Conservation (phyloP, 768 basidiomycete species). For the Suillus occidentalis region DNA sequence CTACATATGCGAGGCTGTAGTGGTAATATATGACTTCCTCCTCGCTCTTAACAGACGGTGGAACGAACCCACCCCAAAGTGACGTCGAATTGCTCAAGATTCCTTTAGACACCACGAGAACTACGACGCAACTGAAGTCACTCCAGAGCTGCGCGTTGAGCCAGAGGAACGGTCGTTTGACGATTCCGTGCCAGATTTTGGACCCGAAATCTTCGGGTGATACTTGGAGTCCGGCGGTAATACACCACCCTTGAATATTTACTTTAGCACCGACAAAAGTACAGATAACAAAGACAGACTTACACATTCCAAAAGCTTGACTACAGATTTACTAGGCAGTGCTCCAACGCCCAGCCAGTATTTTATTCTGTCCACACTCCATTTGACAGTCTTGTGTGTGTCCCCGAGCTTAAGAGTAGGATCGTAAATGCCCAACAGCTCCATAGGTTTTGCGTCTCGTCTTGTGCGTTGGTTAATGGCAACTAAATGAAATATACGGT, state of each 20-base stretch:
- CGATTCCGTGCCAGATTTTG: constrained; percentile 8
- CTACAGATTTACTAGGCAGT: constrained; percentile 73
- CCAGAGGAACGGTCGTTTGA: neutral
- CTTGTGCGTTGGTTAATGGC: constrained; percentile 71
- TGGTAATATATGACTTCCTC: neutral
- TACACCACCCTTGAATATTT: constrained; percentile 53
- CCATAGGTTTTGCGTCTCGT: constrained; percentile 84
- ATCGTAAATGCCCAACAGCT: constrained; percentile 83
- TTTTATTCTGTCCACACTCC: constrained; percentile 88
- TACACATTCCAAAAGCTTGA: constrained; percentile 77
- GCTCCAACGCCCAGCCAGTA: constrained; percentile 91
- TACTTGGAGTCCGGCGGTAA: constrained; percentile 58
- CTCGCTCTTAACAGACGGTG: neutral
- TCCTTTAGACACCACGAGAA: neutral
- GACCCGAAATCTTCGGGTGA: constrained; percentile 39
- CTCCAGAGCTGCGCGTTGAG: neutral
- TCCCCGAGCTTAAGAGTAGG: constrained; percentile 56
- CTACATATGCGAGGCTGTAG: constrained; percentile 2
- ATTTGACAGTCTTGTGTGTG: constrained; percentile 73
- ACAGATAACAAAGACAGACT: constrained; percentile 9
- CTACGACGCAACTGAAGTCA: constrained; percentile 13
- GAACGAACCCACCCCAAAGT: constrained; percentile 11
- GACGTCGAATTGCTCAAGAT: neutral
- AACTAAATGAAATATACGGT: constrained; percentile 81
- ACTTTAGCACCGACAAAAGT: constrained; percentile 7